These are phyloP conservation scores for Leavenworthia alabamica DNA, from an alignment of 345 rosid species.

Conservation along the genomic window DNA sequence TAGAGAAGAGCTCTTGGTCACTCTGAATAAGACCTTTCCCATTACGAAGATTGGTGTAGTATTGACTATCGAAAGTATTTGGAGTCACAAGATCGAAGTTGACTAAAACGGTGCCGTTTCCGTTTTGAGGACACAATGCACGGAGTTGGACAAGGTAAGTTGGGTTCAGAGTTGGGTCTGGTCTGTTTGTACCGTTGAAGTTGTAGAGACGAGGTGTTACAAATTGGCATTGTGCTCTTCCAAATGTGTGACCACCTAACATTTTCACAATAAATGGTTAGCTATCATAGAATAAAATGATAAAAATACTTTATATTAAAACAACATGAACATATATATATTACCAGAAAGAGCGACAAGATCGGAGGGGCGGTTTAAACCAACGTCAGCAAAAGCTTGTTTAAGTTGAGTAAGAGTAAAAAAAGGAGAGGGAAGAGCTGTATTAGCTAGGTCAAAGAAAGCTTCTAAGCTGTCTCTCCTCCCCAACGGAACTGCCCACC, in stretches of 20 bases:
- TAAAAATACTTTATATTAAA: background rate
- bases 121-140: slow-evolving; percentile 44
- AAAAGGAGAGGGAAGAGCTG: slow-evolving; percentile 31
- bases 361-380: slow-evolving; percentile 26
- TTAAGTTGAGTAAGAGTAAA: slow-evolving; percentile 22
- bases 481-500: slow-evolving; percentile 33
- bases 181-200: slow-evolving; percentile 34
- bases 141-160: slow-evolving; percentile 31
- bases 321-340: background rate
- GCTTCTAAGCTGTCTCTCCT: slow-evolving; percentile 35
- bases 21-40: slow-evolving; percentile 24
- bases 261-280: background rate
- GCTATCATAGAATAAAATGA: too few species aligned
- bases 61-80: slow-evolving; percentile 37
- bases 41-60: slow-evolving; percentile 41
- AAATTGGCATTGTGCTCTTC: slow-evolving; percentile 42
- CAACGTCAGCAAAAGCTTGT: slow-evolving; percentile 16
- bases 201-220: slow-evolving; percentile 40
- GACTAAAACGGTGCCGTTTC: slow-evolving; percentile 35
- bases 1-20: slow-evolving; percentile 33
- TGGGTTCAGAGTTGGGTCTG: slow-evolving; percentile 49
- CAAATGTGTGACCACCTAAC: slow-evolving; percentile 69
- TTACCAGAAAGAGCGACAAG: slow-evolving; percentile 41
- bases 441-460: slow-evolving; percentile 21
- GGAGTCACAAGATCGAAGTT: slow-evolving; percentile 48